Evolutionary conservation across 2,329 filamentous ascomycete species (phyloP).

Genomic region (Immersiporthe knoxdaviesiana): DNA sequence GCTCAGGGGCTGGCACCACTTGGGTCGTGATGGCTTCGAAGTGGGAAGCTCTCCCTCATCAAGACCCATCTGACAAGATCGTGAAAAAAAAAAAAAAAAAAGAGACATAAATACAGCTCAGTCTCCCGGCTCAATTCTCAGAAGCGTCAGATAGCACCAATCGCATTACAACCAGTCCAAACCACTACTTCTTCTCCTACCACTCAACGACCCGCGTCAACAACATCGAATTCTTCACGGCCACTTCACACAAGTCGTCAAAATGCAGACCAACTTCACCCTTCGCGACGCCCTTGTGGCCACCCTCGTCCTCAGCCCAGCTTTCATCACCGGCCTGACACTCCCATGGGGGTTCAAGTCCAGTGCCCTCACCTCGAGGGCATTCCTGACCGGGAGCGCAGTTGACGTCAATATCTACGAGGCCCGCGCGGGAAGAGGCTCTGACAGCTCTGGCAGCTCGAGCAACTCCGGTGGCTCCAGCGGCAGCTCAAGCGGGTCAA

Average conservation of each 20-base stretch:
- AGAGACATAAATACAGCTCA: slow-evolving; percentile 7
- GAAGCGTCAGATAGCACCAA: background rate
- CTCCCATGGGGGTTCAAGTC: slow-evolving; percentile 15
- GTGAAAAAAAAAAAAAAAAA: background rate
- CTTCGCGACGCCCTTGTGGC: slow-evolving; percentile 22
- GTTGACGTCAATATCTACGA: background rate
- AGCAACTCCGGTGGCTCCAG: background rate
- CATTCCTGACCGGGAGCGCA: background rate
- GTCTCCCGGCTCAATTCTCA: background rate
- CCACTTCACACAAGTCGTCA: background rate
- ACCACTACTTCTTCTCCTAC: background rate
- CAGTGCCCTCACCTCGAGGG: background rate
- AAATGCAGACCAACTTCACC: slow-evolving; percentile 18
- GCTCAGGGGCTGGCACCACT: background rate
- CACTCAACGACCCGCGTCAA: background rate
- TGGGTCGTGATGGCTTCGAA: slow-evolving; percentile 8
- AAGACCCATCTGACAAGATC: background rate
- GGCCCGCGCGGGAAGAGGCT: background rate
- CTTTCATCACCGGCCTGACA: slow-evolving; percentile 17
- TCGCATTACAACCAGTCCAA: background rate
- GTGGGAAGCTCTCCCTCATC: background rate
- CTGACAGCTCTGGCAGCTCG: background rate
- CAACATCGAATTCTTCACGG: background rate
- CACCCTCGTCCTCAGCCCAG: slow-evolving; percentile 21
- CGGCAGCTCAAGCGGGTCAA: background rate